phyloP scores from a whole-genome alignment of 1,139 yeast genomes.

The Scheffersomyces lignicola region DNA sequence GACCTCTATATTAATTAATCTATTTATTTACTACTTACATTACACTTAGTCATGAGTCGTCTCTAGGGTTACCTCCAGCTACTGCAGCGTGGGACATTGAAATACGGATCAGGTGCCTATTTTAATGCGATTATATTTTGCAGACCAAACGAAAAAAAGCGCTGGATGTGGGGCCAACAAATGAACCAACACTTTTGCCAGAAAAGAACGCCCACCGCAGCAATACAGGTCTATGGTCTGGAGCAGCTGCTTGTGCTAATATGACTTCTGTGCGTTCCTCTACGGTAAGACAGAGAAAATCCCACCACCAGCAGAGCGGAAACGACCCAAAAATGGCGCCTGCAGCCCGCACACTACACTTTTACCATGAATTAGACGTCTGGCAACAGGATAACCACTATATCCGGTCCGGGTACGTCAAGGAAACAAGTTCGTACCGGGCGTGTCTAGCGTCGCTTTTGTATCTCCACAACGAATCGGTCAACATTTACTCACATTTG shows the following conservation, averaged over 20 bases:
- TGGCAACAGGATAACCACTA: conserved; percentile 91
- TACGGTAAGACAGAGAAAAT: conserved; percentile 1
- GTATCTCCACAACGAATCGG: conserved; percentile 81
- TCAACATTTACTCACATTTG: conserved; percentile 80
- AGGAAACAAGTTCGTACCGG: conserved; percentile 56
- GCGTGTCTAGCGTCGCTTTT: conserved; percentile 57
- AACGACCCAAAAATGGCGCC: conserved; percentile 13
- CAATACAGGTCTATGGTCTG: too few species aligned
- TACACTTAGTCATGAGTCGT: too few species aligned
- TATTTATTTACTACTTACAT: too few species aligned
- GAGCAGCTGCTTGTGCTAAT: too few species aligned
- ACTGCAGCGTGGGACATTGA: too few species aligned
- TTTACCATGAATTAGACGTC: conserved; percentile 53
- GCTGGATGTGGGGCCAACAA: too few species aligned
- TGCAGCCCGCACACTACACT: conserved; percentile 15
- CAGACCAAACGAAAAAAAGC: not conserved
- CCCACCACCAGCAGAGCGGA: conserved; percentile 6
- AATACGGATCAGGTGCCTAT: too few species aligned
- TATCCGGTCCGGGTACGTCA: conserved; percentile 74
- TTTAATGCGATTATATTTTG: conserved; percentile 1
- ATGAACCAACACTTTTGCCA: not conserved
- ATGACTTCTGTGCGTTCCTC: too few species aligned
- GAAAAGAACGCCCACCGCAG: too few species aligned
- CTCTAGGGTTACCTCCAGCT: too few species aligned
- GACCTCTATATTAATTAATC: too few species aligned